Conservation (phyloP, 495 filamentous ascomycete genomes). For the Tuber indicum region DNA sequence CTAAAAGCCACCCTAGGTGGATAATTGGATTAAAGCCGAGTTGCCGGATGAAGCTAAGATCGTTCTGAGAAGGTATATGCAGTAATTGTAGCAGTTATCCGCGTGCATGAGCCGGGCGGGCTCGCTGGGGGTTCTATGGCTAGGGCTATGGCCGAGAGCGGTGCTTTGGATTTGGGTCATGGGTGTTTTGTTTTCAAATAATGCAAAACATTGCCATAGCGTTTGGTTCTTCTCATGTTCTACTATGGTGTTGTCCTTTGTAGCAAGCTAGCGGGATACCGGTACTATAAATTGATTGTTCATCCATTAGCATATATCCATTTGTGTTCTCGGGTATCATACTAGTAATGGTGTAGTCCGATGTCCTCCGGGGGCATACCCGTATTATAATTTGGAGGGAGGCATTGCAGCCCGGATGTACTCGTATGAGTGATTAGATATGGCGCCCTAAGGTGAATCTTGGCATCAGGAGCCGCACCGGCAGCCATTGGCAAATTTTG, state of each 20-base stretch:
- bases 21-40: constrained; percentile 36
- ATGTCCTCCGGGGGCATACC: not conserved
- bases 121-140: not conserved
- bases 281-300: not conserved
- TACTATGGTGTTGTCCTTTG: not conserved
- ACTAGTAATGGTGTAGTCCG: not conserved
- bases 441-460: constrained; percentile 2
- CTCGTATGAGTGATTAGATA: not conserved
- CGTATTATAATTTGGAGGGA: not conserved
- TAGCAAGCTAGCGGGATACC: not conserved
- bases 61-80: constrained; percentile 38
- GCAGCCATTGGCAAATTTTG: constrained; percentile 8
- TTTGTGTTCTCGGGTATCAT: not conserved
- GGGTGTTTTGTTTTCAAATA: not conserved
- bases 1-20: constrained; percentile 16
- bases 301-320: not conserved
- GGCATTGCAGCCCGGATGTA: not conserved
- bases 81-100: constrained; percentile 10
- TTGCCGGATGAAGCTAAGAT: constrained; percentile 36
- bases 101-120: not conserved
- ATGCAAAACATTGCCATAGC: not conserved
- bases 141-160: not conserved
- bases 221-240: not conserved
- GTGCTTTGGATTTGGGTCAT: not conserved
- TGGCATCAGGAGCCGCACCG: constrained; percentile 20